Evolutionary conservation across 768 basidiomycete species (phyloP).

Genomic region (Suillus variegatus): DNA sequence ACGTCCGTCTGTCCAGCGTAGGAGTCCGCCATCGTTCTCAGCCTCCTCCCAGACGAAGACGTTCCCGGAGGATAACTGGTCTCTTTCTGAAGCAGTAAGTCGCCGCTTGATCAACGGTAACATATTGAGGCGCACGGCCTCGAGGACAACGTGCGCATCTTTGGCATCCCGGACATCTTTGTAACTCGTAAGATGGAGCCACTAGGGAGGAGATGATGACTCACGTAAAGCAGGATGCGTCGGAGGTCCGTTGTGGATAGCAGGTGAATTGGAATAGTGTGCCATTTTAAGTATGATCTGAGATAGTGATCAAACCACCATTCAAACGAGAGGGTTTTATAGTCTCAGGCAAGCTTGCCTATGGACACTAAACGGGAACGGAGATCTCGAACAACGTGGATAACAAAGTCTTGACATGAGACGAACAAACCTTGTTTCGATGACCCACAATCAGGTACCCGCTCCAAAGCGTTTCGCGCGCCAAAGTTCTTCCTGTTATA

Average conservation of each 20-base stretch:
- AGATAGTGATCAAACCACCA: slow-evolving; percentile 11
- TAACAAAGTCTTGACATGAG: slow-evolving; percentile 32
- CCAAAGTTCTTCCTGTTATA: slow-evolving; percentile 20
- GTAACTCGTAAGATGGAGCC: slow-evolving; percentile 1
- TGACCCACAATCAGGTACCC: slow-evolving; percentile 26
- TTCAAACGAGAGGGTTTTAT: slow-evolving; percentile 23
- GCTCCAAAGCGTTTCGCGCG: slow-evolving; percentile 14
- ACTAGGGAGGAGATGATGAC: slow-evolving; percentile 8
- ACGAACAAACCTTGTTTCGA: slow-evolving; percentile 29
- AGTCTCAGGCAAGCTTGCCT: slow-evolving; percentile 18
- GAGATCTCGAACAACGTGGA: slow-evolving; percentile 26
- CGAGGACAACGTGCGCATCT: slow-evolving; percentile 75
- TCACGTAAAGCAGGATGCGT: slow-evolving; percentile 34
- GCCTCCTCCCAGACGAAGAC: slow-evolving; percentile 89
- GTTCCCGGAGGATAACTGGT: slow-evolving; percentile 69
- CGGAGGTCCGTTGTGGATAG: slow-evolving; percentile 25
- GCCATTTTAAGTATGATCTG: slow-evolving; percentile 10
- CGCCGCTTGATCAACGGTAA: slow-evolving; percentile 73
- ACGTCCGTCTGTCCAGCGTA: slow-evolving; percentile 83
- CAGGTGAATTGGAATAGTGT: slow-evolving; percentile 18
- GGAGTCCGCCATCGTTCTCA: slow-evolving; percentile 62
- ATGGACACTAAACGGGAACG: slow-evolving; percentile 17
- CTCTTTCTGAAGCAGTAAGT: slow-evolving; percentile 68
- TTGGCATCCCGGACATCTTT: slow-evolving; percentile 78
- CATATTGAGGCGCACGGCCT: slow-evolving; percentile 71